Base-by-base conservation (phyloP, 768 basidiomycete genomes). In the Lactarius indigo region DNA sequence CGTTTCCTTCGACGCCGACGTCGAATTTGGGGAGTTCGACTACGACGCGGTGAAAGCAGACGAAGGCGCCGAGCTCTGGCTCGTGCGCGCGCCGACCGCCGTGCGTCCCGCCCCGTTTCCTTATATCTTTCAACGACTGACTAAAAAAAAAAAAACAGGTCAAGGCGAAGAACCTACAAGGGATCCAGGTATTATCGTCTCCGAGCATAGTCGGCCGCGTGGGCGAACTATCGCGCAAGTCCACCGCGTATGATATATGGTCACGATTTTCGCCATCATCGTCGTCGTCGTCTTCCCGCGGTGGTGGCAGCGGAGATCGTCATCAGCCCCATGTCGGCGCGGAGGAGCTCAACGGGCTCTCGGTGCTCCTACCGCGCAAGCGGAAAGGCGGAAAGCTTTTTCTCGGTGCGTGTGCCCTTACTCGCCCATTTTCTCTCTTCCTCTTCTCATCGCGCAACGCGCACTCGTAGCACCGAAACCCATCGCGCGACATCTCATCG, bases 21-120 rank as follows among this genome's bases (percentile, higher is more conserved):
- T 66, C 26, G 70, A 71, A 2, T 71, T 66, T 37, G 70, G 70
- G 4, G 70, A 66, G 18, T 69, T 71, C 52, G 70, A 71, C 41
- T 69, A 66, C 33, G 70, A 71, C 23, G 44, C 70, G 20, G 54
- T 71, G 26, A 64, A 62, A 13, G 64, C 58, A 18, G 68, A 64
- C n/a, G 68, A 66, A 1, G 63, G 57, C 23, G 68, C 63, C 1
- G 70, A 71, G 65, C 68, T 71, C n/a, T 71, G 70, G 70, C 59
- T 71, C 9, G 56, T 71, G 12, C 68, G 70, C 3, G 68, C 55
- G 10, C 70, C 68, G n/a, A 44, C 18, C 9, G 20, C 35, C 0
- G 70, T 71, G 41, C 68, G 70, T 59, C 23, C 10, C 68, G 70
- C 57, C 23, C 10, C 28, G 5, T 2, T 12, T 12, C 9, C 39